phyloP scores from a whole-genome alignment of 2,329 filamentous ascomycete species.

The Alternaria arbusti region DNA sequence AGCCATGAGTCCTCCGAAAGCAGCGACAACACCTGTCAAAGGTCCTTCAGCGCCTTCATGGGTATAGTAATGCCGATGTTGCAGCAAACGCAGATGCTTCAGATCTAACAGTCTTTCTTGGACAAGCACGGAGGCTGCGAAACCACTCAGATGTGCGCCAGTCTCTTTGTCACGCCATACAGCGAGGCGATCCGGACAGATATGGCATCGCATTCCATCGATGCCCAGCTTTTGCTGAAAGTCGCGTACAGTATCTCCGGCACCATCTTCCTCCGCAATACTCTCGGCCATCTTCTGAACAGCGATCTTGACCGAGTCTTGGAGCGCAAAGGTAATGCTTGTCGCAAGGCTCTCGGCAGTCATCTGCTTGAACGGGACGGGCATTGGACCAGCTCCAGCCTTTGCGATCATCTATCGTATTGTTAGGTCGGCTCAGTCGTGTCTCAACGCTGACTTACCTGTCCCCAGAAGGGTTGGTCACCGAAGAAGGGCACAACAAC shows the following conservation, averaged over 20 bases:
- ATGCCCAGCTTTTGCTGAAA: conserved; percentile 18
- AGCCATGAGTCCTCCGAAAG: conserved; percentile 15
- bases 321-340: conserved; percentile 56
- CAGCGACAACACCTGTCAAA: conserved; percentile 15
- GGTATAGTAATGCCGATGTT: conserved; percentile 28
- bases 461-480: conserved; percentile 64
- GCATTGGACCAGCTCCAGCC: conserved; percentile 57
- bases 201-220: conserved; percentile 26
- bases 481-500: conserved; percentile 65
- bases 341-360: conserved; percentile 53
- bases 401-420: conserved; percentile 54
- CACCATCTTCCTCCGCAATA: conserved; percentile 26
- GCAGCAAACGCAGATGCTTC: conserved; percentile 20
- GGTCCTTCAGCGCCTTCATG: conserved; percentile 28
- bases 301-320: conserved; percentile 38
- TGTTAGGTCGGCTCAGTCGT: neutral
- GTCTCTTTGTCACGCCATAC: conserved; percentile 27
- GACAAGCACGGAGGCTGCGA: conserved; percentile 16
- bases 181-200: conserved; percentile 26
- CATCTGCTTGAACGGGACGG: conserved; percentile 56
- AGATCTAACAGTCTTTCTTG: conserved; percentile 12
- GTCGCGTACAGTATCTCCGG: conserved; percentile 13
- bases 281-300: conserved; percentile 24
- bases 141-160: conserved; percentile 24
- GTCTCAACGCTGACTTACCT: neutral